Evolutionary conservation across 2,329 filamentous ascomycete genomes (phyloP).

Genomic region (Thielaviopsis populi): DNA sequence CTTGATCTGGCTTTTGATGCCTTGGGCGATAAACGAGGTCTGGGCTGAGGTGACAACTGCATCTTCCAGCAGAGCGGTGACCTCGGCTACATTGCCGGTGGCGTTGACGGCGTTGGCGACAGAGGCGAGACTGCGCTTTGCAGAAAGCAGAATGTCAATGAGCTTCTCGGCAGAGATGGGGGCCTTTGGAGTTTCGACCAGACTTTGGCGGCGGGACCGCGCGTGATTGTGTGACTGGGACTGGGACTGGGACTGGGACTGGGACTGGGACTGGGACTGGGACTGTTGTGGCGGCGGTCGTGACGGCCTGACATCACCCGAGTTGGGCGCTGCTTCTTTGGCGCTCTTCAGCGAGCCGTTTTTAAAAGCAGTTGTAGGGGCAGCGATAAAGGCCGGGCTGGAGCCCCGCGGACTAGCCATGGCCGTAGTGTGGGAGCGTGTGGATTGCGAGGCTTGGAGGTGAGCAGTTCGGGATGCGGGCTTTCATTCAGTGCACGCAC

Average conservation of each 20-base stretch:
- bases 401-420: conserved; percentile 6
- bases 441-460: neutral
- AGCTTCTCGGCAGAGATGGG: conserved; percentile 49
- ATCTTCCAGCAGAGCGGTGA: conserved; percentile 66
- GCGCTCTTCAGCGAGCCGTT: conserved; percentile 14
- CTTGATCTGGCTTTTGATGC: conserved; percentile 41
- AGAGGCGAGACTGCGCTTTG: conserved; percentile 75
- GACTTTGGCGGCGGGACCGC: conserved; percentile 12
- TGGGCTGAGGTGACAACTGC: conserved; percentile 57
- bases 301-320: neutral
- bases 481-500: neutral
- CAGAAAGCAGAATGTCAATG: conserved; percentile 68
- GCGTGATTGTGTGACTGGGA: neutral
- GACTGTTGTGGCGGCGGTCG: neutral
- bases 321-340: conserved; percentile 1
- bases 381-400: neutral
- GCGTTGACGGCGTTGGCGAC: conserved; percentile 72
- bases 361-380: conserved; percentile 12
- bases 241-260: neutral
- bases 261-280: neutral
- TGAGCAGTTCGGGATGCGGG: neutral
- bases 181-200: conserved; percentile 2
- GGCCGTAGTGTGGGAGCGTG: neutral
- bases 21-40: conserved; percentile 49
- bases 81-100: conserved; percentile 61